Base-by-base conservation (phyloP, 129 eudicot species). In the Escallonia herrerae region DNA sequence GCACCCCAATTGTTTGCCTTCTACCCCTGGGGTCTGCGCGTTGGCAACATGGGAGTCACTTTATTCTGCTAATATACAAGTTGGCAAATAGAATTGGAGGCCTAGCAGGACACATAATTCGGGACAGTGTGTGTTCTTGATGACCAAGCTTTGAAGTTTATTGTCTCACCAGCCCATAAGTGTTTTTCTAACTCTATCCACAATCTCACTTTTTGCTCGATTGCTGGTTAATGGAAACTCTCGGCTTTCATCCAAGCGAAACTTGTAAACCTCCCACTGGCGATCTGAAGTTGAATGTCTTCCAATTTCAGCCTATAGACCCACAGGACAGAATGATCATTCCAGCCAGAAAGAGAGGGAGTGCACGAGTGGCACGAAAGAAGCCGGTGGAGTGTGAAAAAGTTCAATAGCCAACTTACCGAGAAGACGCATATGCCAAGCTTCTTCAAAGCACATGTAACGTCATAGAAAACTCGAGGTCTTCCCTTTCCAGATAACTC, bases 401-500 rank as follows among this genome's bases (percentile, higher is more conserved):
- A 43, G 4, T 46, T 4, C 14, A 58, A 52, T 8, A 56, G 51
- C 13, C 46, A 65, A 74, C 87, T 76, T 65, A 91, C 97, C 73
- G 87, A 82, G 71, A 91, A 91, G 42, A 91, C 71, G 49, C 97
- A 91, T 61, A 87, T 85, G 45, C 86, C 83, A 38, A 91, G 94
- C 2, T 68, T 73, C 81, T 82, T 85, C 15, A 91, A 56, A 1
- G 93, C 95, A 38, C 70, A 68, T 39, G 97, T 87, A 51, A 85
- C 94, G 65, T 91, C 96, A 60, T 84, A 82, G 46, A 91, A 82
- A 62, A 91, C 96, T 52, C 90, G 84, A 12, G 97, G 97, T 71
- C 97, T 85, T 75, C 97, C 97, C 64, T 72, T 79, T 60, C 96
- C 96, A 59, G 83, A 85, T 73, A 87, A 66, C 75, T 91, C 97